Evolutionary conservation across 169 alveolate species (phyloP).

Genomic region (Eimeria sp.): DNA sequence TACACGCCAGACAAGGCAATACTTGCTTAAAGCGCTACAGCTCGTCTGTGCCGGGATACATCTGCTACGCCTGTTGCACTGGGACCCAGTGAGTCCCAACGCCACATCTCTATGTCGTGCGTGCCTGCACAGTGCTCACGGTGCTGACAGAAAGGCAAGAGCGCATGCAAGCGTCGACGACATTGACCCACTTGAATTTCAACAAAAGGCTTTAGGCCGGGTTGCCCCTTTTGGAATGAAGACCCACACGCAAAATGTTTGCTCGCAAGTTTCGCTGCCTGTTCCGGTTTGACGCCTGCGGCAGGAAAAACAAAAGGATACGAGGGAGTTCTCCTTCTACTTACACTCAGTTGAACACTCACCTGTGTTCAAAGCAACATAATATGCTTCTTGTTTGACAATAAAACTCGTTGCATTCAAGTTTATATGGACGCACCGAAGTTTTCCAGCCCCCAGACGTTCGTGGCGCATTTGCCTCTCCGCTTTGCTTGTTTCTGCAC

Average conservation of each 20-base stretch:
- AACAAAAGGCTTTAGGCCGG: slow-evolving; percentile 47
- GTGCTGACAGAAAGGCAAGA: not conserved
- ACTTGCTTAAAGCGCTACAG: not conserved
- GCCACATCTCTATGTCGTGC: not conserved
- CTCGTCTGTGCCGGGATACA: not conserved
- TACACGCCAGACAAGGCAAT: not conserved
- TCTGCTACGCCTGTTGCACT: too few relatives aligned
- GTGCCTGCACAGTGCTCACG: not conserved
- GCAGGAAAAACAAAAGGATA: not conserved
- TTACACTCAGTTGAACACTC: not conserved
- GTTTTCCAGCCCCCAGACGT: slow-evolving; percentile 59
- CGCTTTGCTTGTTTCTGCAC: slow-evolving; percentile 72
- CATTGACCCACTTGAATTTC: slow-evolving; percentile 47
- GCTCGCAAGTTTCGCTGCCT: slow-evolving; percentile 73
- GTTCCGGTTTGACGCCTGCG: slow-evolving; percentile 62
- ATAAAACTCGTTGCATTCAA: not conserved
- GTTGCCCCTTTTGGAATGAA: slow-evolving; percentile 70
- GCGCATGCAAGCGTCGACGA: not conserved
- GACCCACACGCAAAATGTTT: slow-evolving; percentile 67
- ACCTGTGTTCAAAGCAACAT: not conserved
- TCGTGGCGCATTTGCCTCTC: slow-evolving; percentile 29
- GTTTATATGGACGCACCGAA: not conserved
- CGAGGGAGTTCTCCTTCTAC: not conserved
- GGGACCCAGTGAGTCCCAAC: not conserved
- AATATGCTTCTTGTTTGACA: not conserved